Evolutionary conservation across 2,329 filamentous ascomycete genomes (phyloP).

Genomic region (Neofusicoccum ribis): DNA sequence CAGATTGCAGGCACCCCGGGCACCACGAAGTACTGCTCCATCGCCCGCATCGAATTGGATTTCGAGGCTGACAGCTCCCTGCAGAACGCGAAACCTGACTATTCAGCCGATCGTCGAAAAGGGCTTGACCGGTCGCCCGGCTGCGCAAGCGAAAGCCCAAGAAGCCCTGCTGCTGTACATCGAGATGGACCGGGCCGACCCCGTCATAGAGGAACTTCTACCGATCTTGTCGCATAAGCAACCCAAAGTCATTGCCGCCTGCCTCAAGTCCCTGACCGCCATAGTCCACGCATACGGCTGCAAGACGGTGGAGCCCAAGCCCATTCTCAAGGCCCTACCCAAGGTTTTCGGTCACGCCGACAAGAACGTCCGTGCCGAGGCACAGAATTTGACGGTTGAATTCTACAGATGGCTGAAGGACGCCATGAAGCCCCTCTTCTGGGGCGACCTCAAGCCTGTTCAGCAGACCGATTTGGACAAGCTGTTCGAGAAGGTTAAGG

Average conservation of each 20-base stretch:
- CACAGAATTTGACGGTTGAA: constrained; percentile 87
- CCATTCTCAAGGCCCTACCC: constrained; percentile 81
- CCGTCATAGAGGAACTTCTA: constrained; percentile 86
- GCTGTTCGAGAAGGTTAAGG: constrained; percentile 89
- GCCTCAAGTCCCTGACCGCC: constrained; percentile 72
- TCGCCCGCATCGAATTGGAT: not conserved
- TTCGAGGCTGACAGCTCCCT: constrained; percentile 22
- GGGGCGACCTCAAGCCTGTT: constrained; percentile 90
- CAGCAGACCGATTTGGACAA: constrained; percentile 94
- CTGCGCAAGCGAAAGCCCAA: constrained; percentile 81
- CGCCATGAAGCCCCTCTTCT: constrained; percentile 97
- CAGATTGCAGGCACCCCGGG: constrained; percentile 84
- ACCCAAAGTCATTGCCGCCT: constrained; percentile 80
- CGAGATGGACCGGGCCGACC: constrained; percentile 82
- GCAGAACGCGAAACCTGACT: constrained; percentile 71
- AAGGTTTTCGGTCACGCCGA: constrained; percentile 95
- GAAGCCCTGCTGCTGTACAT: constrained; percentile 87
- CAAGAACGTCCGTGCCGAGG: constrained; percentile 95
- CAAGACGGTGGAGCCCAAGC: constrained; percentile 91
- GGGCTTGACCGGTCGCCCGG: constrained; percentile 80
- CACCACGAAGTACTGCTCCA: constrained; percentile 60
- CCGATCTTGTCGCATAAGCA: constrained; percentile 83
- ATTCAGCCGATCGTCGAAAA: constrained; percentile 86
- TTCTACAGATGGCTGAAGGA: constrained; percentile 96
- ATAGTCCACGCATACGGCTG: constrained; percentile 95